Percentiles rank a stretch among this genome's conserved stretches.
These are phyloP conservation scores for Colletotrichum lindemuthianum DNA, from an alignment of 2,329 filamentous ascomycete genomes.

Conservation along the genomic window DNA sequence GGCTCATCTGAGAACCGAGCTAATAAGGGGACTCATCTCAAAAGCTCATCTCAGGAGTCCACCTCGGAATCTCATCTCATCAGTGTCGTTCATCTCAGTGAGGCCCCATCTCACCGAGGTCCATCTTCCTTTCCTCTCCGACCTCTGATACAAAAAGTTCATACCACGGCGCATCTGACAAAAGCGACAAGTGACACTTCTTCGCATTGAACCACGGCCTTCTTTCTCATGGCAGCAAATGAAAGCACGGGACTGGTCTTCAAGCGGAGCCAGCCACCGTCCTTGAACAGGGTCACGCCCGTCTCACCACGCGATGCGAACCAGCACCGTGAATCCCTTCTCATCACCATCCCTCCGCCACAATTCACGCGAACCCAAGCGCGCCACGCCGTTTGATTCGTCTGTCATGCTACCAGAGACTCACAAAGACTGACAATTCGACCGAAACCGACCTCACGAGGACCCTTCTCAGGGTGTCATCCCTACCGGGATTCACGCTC, in stretches of 20 bases:
- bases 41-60: too few relatives aligned
- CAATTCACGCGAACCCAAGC: slow-evolving; percentile 26
- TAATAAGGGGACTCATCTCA: too few relatives aligned
- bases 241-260: slow-evolving; percentile 6
- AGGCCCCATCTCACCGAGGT: too few relatives aligned
- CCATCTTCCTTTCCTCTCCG: neutral
- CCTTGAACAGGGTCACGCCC: slow-evolving; percentile 15
- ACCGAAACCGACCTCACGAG: slow-evolving; percentile 3
- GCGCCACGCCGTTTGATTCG: slow-evolving; percentile 33
- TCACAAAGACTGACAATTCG: neutral
- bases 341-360: slow-evolving; percentile 27
- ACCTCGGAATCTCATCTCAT: too few relatives aligned
- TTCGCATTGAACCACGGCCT: slow-evolving; percentile 9
- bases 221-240: slow-evolving; percentile 9
- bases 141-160: neutral
- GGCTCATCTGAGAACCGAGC: too few relatives aligned
- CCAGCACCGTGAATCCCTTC: slow-evolving; percentile 15
- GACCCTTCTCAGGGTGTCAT: slow-evolving; percentile 5
- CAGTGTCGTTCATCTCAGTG: too few relatives aligned
- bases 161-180: neutral
- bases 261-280: slow-evolving; percentile 5
- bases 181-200: neutral
- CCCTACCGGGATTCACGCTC: slow-evolving; percentile 25
- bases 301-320: slow-evolving; percentile 18
- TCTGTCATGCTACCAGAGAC: slow-evolving; percentile 18